Evolutionary conservation across 2,329 filamentous ascomycete species (phyloP).

Genomic region (Ophiostoma ips): DNA sequence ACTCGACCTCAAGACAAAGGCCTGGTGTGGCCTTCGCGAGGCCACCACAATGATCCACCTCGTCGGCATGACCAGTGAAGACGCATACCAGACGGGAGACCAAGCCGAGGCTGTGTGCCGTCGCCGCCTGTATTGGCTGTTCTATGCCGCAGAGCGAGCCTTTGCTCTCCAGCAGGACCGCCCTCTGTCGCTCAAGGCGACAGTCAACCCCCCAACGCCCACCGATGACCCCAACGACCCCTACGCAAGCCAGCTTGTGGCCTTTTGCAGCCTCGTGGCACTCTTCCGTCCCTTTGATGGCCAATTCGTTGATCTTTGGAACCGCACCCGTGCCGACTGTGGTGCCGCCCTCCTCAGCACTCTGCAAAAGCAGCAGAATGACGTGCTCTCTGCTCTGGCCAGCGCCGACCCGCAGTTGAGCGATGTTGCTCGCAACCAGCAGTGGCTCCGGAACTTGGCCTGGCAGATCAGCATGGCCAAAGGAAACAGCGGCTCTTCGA

Average conservation of each 20-base stretch:
- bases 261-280: conserved; percentile 46
- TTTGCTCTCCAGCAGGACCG: conserved; percentile 59
- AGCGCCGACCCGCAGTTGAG: conserved; percentile 38
- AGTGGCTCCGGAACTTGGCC: conserved; percentile 49
- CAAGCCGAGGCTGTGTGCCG: conserved; percentile 46
- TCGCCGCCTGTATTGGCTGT: conserved; percentile 58
- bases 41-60: conserved; percentile 56
- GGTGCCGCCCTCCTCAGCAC: conserved; percentile 40
- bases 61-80: conserved; percentile 46
- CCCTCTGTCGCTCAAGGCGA: conserved; percentile 55
- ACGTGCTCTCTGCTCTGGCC: conserved; percentile 37
- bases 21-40: conserved; percentile 69
- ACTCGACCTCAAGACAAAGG: conserved; percentile 58
- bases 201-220: conserved; percentile 50
- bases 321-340: conserved; percentile 45
- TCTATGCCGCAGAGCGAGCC: conserved; percentile 57
- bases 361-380: conserved; percentile 49
- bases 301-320: conserved; percentile 50
- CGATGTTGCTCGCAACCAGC: conserved; percentile 45
- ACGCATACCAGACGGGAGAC: conserved; percentile 46
- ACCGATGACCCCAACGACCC: conserved; percentile 46
- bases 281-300: conserved; percentile 56
- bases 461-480: conserved; percentile 47
- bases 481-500: conserved; percentile 37
- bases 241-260: conserved; percentile 36